Percentiles rank a stretch among this genome's conserved stretches.
phyloP scores from a whole-genome alignment of 164 flowering plant genomes.

The Vitis rotundifolia region DNA sequence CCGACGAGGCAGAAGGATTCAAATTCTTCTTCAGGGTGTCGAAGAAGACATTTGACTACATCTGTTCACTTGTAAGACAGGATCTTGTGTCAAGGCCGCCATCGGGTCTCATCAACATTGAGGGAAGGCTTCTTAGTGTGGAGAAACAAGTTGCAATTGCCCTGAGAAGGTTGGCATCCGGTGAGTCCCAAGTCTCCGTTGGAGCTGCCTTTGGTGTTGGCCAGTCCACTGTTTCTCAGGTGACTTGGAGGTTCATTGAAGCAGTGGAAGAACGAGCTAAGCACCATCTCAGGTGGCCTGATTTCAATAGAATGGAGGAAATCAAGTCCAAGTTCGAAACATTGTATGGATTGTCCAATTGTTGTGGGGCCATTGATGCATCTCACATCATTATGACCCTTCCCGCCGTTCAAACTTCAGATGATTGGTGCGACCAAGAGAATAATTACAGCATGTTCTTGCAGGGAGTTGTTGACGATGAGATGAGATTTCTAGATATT shows the following conservation, averaged over 20 bases:
- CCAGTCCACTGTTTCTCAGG: constrained; percentile 96
- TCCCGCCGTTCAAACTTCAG: constrained; percentile 92
- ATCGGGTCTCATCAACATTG: constrained; percentile 96
- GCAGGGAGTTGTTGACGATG: constrained; percentile 84
- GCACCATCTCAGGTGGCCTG: constrained; percentile 93
- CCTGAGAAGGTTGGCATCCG: constrained; percentile 89
- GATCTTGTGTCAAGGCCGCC: constrained; percentile 98
- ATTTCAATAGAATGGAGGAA: constrained; percentile 42
- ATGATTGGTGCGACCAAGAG: constrained; percentile 88
- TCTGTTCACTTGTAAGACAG: constrained; percentile 85
- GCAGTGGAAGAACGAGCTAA: constrained; percentile 90
- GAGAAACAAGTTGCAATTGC: constrained; percentile 98
- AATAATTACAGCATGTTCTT: constrained; percentile 88
- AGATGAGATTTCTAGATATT: constrained; percentile 82
- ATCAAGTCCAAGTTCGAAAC: constrained; percentile 66
- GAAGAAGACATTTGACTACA: constrained; percentile 76
- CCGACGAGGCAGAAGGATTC: constrained; percentile 75
- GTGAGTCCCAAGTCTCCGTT: constrained; percentile 94
- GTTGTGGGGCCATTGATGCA: constrained; percentile 90
- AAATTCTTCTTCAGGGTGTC: constrained; percentile 86
- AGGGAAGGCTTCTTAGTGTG: constrained; percentile 94
- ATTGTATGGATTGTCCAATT: constrained; percentile 66
- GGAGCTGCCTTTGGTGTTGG: constrained; percentile 95
- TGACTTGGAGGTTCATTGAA: constrained; percentile 95
- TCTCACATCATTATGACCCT: constrained; percentile 93